Evolutionary conservation across 1,139 yeast species (phyloP).

Genomic region (Geotrichum citri-aurantii): DNA sequence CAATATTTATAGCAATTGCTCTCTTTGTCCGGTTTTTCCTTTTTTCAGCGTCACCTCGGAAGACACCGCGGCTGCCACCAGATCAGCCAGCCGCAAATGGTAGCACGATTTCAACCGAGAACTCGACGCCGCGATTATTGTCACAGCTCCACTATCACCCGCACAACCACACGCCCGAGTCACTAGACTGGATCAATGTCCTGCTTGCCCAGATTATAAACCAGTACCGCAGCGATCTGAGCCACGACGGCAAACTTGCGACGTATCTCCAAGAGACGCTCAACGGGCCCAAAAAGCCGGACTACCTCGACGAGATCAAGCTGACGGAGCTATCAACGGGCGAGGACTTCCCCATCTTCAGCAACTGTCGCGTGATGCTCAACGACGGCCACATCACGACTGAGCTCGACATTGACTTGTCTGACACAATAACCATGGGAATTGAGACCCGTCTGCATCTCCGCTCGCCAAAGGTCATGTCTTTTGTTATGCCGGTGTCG

Average conservation of each 20-base stretch:
- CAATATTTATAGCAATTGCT: constrained; percentile 65
- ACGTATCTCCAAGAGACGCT: constrained; percentile 59
- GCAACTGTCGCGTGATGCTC: constrained; percentile 71
- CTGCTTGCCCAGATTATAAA: constrained; percentile 85
- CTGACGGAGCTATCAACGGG: constrained; percentile 91
- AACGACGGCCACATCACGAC: constrained; percentile 49
- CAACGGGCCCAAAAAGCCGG: constrained; percentile 58
- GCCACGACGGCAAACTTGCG: constrained; percentile 75
- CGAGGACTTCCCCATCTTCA: constrained; percentile 90
- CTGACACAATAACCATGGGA: constrained; percentile 86
- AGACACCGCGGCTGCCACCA: constrained; percentile 7
- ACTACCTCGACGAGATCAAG: constrained; percentile 68
- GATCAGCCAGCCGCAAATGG: constrained; percentile 20
- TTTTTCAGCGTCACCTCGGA: constrained; percentile 63
- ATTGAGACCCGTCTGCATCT: constrained; percentile 76
- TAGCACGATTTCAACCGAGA: background rate
- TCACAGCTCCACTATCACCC: constrained; percentile 1
- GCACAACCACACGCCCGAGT: constrained; percentile 65
- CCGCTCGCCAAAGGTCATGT: constrained; percentile 80
- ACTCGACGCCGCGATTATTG: background rate
- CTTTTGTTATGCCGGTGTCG: constrained; percentile 71
- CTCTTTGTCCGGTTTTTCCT: constrained; percentile 81
- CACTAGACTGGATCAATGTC: constrained; percentile 96
- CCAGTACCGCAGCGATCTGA: constrained; percentile 81
- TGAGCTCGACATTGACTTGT: constrained; percentile 85